These are phyloP conservation scores for Pichiaceae sp. DNA, from an alignment of 1,139 yeast species.

Conservation along the genomic window DNA sequence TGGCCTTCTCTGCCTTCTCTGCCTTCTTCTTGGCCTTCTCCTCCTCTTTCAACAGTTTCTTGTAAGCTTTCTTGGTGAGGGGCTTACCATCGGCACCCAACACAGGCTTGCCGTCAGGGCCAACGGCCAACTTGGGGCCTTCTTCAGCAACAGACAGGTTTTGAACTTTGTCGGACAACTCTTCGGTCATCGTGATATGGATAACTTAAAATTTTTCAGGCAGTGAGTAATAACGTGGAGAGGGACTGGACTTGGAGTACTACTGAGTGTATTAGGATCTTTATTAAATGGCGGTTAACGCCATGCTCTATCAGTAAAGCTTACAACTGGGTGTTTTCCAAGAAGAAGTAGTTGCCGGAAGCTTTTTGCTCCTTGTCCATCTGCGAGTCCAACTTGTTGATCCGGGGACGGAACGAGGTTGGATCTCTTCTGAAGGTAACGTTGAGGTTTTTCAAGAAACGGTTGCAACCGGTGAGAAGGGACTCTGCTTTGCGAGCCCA, in stretches of 20 bases:
- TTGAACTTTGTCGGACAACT: neutral
- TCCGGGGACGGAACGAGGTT: constrained; percentile 94
- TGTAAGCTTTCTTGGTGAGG: constrained; percentile 87
- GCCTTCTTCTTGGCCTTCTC: constrained; percentile 92
- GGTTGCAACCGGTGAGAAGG: constrained; percentile 91
- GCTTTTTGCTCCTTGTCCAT: constrained; percentile 97
- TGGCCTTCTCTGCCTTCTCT: constrained; percentile 84
- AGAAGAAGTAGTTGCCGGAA: constrained; percentile 89
- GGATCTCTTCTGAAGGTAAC: constrained; percentile 99
- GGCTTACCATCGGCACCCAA: constrained; percentile 77
- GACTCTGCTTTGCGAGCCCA: constrained; percentile 85
- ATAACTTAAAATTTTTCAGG: neutral
- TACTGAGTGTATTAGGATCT: too few relatives aligned
- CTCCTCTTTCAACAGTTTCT: constrained; percentile 87
- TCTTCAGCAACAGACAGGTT: constrained; percentile 11
- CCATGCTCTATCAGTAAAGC: neutral
- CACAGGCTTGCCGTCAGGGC: constrained; percentile 15
- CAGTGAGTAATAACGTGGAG: too few relatives aligned
- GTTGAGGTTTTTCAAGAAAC: constrained; percentile 90
- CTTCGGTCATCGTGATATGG: neutral
- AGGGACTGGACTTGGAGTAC: too few relatives aligned
- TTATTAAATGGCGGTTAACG: too few relatives aligned
- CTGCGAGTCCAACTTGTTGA: constrained; percentile 93
- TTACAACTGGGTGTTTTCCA: constrained; percentile 46
- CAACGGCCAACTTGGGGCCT: constrained; percentile 14